Base-by-base conservation (phyloP, 305 asterid genomes). In the Solanum chacoense region DNA sequence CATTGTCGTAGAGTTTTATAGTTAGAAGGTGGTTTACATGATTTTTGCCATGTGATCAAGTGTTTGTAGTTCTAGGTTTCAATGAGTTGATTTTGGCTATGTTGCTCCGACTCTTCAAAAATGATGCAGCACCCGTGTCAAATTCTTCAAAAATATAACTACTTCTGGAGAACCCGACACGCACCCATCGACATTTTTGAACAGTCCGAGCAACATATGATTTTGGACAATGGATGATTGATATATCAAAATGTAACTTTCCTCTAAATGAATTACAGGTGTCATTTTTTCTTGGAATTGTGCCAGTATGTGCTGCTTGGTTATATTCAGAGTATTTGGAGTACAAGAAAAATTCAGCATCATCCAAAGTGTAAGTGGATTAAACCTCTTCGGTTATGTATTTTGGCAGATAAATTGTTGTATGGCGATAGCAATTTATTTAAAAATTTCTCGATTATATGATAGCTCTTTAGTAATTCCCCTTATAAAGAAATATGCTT, bases 271-370 rank as follows among this genome's bases (percentile, higher is more conserved):
- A 90, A 85, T 37, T 91, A 91, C 93, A 95, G 97, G 97, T 96
- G 87, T 90, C 98, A 3, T 94, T 96, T 92, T 94, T 95, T 88
- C 92, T 95, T 76, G 98, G 98, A 84, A 88, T 95, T 90, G 92
- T 94, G 22, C 94, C 98, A 1, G 72, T 96, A 26, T 91, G 93
- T 89, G 98, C 94, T 59, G 96, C 96, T 87, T 96, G 98, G 99
- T 76, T 95, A 45, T 94, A 91, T 91, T 90, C 98, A 9, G 98
- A 95, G 89, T 94, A 92, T 89, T 89, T 95, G 94, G 95, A 95
- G 91, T 91, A 87, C 92, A 89, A 90, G 92, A 95, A 93, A 80
- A 90, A 80, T 78, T 89, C 90, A 3, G 87, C 93, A 13, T 65
- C 91, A 37, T 32, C 90, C 34, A 95, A 94, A 93, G 88, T 65